phyloP scores from a whole-genome alignment of 2,329 filamentous ascomycete genomes.

The Colletotrichum higginsianum region DNA sequence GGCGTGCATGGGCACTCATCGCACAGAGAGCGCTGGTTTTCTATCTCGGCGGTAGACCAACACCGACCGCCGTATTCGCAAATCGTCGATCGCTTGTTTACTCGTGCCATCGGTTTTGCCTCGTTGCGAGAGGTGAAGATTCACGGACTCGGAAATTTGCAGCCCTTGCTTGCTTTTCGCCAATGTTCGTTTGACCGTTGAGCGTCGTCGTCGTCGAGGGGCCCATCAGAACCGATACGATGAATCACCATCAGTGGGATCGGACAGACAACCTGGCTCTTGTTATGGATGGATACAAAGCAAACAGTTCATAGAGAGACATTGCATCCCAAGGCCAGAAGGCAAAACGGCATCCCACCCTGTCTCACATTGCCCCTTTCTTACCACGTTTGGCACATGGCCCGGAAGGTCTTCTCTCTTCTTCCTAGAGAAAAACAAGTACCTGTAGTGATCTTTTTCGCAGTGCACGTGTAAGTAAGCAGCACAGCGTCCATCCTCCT shows the following conservation, averaged over 20 bases:
- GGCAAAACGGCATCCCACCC: neutral
- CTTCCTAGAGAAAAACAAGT: neutral
- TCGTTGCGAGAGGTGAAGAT: neutral
- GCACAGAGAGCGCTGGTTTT: neutral
- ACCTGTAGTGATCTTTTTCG: neutral
- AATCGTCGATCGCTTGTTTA: slow-evolving; percentile 14
- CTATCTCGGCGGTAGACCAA: slow-evolving; percentile 5
- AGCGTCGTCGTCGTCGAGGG: neutral
- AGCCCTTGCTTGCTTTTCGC: neutral
- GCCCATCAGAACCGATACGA: neutral
- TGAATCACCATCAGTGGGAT: slow-evolving; percentile 11
- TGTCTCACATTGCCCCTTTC: neutral
- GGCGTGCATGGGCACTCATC: slow-evolving; percentile 5
- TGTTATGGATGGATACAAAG: too few relatives aligned
- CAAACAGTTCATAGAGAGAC: neutral
- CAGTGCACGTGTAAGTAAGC: too few relatives aligned
- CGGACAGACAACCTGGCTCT: neutral
- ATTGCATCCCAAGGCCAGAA: neutral
- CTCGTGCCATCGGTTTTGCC: neutral
- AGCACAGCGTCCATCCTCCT: neutral
- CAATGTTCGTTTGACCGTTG: neutral
- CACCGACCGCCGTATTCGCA: slow-evolving; percentile 13
- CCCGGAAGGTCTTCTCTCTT: neutral
- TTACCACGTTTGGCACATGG: slow-evolving; percentile 1
- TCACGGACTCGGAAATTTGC: slow-evolving; percentile 4